phyloP scores from a whole-genome alignment of 345 rosid genomes.

The Toxicodendron radicans region DNA sequence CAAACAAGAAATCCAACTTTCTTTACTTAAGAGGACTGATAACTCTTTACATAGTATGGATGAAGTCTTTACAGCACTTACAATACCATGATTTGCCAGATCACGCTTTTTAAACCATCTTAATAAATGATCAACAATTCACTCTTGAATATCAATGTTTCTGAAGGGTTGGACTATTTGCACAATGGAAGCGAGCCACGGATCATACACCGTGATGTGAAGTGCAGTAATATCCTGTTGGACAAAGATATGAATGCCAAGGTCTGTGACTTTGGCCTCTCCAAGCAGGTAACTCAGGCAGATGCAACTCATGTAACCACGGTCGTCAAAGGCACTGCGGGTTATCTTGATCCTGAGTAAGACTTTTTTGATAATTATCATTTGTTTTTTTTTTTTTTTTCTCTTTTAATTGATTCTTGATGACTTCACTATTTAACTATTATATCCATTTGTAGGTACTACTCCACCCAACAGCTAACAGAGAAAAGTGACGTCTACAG shows the following conservation, averaged over 20 bases:
- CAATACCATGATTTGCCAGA: not conserved
- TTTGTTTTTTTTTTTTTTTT: too few species aligned
- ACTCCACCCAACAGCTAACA: conserved; percentile 83
- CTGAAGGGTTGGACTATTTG: conserved; percentile 80
- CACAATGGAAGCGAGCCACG: conserved; percentile 88
- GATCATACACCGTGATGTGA: conserved; percentile 85
- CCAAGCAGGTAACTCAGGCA: conserved; percentile 66
- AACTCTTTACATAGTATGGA: not conserved
- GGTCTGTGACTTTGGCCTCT: conserved; percentile 76
- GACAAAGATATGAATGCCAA: conserved; percentile 88
- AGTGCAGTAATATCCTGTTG: conserved; percentile 80
- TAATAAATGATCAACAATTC: not conserved
- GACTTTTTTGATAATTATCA: not conserved
- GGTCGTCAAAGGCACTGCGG: conserved; percentile 90
- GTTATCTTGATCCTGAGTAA: conserved; percentile 96
- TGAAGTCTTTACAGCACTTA: not conserved
- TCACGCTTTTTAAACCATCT: not conserved
- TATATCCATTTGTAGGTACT: conserved; percentile 49
- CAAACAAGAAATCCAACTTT: conserved; percentile 1
- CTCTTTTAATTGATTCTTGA: conserved; percentile 8
- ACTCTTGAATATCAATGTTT: conserved; percentile 1
- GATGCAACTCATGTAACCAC: conserved; percentile 91
- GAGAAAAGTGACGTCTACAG: conserved; percentile 94
- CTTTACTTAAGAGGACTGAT: not conserved
- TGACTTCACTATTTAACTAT: conserved; percentile 1